Evolutionary conservation across 805 yeast species (phyloP).

Genomic region (Metschnikowia santaceciliae): DNA sequence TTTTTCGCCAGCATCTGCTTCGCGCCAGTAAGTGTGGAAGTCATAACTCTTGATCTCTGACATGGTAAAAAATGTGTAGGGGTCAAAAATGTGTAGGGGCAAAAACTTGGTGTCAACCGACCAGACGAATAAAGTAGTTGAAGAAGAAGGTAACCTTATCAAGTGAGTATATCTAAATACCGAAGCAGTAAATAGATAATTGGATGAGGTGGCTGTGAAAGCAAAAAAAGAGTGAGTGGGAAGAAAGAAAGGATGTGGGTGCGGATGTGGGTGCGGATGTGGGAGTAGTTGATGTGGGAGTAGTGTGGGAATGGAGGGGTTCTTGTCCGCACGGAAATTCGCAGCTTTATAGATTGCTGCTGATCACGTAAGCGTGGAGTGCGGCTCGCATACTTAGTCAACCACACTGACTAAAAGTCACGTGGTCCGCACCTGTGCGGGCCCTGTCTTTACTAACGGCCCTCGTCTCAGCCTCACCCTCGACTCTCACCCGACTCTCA

Average conservation of each 20-base stretch:
- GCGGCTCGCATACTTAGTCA: neutral
- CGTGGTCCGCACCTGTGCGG: neutral
- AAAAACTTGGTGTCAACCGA: neutral
- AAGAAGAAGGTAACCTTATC: no score
- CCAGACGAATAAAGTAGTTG: no score
- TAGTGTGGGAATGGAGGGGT: no score
- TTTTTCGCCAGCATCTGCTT: conserved; percentile 29
- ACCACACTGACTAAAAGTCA: neutral
- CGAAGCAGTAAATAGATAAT: no score
- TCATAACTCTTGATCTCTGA: conserved; percentile 34
- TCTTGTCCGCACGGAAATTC: neutral
- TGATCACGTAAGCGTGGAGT: neutral
- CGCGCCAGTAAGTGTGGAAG: conserved; percentile 52
- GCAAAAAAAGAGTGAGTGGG: no score
- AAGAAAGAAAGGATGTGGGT: neutral
- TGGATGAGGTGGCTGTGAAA: no score
- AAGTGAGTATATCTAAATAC: no score
- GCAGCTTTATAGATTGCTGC: neutral
- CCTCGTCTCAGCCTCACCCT: no score
- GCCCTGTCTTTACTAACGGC: no score
- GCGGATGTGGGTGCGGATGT: neutral
- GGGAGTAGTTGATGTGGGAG: neutral
- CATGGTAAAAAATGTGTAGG: neutral
- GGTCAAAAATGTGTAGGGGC: no score
- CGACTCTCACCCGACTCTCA: no score